A percentile compares a stretch with the other conserved stretches of the same genome.
Conservation (phyloP, 129 eudicot species). For the Flaveria linearis region DNA sequence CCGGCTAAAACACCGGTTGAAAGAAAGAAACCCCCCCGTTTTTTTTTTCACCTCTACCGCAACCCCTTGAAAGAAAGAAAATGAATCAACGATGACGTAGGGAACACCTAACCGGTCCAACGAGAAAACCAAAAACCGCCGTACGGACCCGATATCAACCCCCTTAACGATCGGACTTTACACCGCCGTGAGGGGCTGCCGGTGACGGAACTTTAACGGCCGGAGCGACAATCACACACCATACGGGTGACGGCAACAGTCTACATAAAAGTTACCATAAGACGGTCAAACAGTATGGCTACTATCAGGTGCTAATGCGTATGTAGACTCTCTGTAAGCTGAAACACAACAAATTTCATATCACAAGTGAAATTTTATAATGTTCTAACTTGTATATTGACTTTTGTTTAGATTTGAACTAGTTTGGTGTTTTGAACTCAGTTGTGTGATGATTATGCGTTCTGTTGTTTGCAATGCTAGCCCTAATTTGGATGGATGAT, state of each 20-base stretch:
- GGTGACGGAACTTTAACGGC: not conserved
- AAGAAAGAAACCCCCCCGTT: no score
- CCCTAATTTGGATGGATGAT: conserved; percentile 9
- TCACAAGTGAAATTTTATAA: not conserved
- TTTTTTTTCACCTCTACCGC: no score
- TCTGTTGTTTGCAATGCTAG: conserved; percentile 15
- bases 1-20: no score
- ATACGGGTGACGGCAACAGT: not conserved
- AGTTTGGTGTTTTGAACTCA: not conserved
- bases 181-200: no score
- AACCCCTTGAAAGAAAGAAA: no score
- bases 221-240: not conserved
- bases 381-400: not conserved
- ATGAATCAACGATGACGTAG: no score
- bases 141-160: not conserved
- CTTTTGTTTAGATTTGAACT: not conserved
- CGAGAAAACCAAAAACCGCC: no score
- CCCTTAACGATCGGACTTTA: no score
- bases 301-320: not conserved
- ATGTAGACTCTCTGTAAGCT: not conserved
- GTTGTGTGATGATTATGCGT: not conserved
- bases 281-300: not conserved
- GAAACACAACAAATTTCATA: not conserved
- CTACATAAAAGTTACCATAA: not conserved
- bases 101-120: no score